phyloP scores from a whole-genome alignment of 208 protist genomes.

The Crithidia expoeki region DNA sequence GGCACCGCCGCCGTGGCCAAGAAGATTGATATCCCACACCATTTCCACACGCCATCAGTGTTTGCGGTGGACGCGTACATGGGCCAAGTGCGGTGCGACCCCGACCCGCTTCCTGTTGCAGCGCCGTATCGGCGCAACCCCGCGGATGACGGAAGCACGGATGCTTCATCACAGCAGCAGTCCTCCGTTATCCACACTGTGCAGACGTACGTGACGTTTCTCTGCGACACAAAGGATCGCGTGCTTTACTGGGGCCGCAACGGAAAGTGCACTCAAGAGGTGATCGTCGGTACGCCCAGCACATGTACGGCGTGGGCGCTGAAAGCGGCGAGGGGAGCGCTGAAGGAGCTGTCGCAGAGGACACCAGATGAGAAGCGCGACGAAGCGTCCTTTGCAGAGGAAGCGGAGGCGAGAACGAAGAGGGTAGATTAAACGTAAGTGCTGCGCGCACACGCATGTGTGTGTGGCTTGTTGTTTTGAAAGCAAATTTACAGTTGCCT shows the following conservation, averaged over 20 bases:
- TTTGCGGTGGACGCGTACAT: constrained; percentile 47
- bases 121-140: background rate
- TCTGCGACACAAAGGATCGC: constrained; percentile 55
- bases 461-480: too few relatives aligned
- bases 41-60: constrained; percentile 50
- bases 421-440: background rate
- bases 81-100: constrained; percentile 45
- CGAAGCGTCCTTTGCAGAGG: background rate
- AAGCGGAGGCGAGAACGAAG: too few relatives aligned
- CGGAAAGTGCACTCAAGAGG: constrained; percentile 69
- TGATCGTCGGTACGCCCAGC: constrained; percentile 80
- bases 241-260: constrained; percentile 68
- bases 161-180: background rate
- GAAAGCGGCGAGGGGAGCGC: constrained; percentile 27
- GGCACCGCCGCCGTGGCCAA: constrained; percentile 8
- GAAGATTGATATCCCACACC: constrained; percentile 34
- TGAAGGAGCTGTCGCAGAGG: constrained; percentile 17
- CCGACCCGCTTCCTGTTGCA: constrained; percentile 10
- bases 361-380: background rate
- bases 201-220: constrained; percentile 26
- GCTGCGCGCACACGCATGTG: too few relatives aligned
- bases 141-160: constrained; percentile 1
- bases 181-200: background rate
- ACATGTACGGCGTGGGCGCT: constrained; percentile 64
- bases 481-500: background rate